A percentile compares a stretch with the other conserved stretches of the same genome.
Evolutionary conservation across 1,284 basidiomycete species (phyloP).

Genomic region (Cutaneotrichosporon curvatum): DNA sequence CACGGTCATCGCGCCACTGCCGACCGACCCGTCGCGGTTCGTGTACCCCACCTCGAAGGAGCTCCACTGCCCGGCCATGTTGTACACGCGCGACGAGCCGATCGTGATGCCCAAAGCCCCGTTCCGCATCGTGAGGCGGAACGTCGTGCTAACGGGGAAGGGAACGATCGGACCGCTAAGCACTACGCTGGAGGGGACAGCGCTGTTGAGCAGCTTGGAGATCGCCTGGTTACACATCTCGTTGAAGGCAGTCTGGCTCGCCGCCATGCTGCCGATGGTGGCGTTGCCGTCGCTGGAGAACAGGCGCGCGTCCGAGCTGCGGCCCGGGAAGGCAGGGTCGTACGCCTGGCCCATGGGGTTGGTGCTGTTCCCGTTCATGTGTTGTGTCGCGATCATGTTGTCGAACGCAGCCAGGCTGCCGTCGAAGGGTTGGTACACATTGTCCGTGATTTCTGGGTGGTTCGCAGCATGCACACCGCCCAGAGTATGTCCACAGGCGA

Average conservation of each 20-base stretch:
- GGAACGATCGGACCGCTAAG: constrained; percentile 12
- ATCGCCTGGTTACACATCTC: constrained; percentile 9
- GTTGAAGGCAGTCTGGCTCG: constrained; percentile 4
- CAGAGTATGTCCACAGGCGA: constrained; percentile 19
- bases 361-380: constrained; percentile 8
- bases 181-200: constrained; percentile 9
- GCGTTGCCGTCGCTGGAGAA: constrained; percentile 15
- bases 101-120: constrained; percentile 4
- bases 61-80: constrained; percentile 12
- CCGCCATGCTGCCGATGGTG: constrained; percentile 11
- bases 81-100: constrained; percentile 10
- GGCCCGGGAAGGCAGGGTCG: constrained; percentile 5
- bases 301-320: constrained; percentile 11
- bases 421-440: constrained; percentile 7
- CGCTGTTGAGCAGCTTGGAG: constrained; percentile 13
- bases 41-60: constrained; percentile 9
- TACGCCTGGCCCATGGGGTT: constrained; percentile 15
- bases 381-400: constrained; percentile 10
- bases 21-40: constrained; percentile 11
- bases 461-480: constrained; percentile 15
- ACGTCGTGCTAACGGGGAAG: constrained; percentile 10
- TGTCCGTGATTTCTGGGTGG: constrained; percentile 10
- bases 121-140: constrained; percentile 7
- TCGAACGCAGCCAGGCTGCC: constrained; percentile 8
- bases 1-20: constrained; percentile 1